phyloP scores from a whole-genome alignment of 2,329 filamentous ascomycete genomes.

The Harringtonia lauricola region DNA sequence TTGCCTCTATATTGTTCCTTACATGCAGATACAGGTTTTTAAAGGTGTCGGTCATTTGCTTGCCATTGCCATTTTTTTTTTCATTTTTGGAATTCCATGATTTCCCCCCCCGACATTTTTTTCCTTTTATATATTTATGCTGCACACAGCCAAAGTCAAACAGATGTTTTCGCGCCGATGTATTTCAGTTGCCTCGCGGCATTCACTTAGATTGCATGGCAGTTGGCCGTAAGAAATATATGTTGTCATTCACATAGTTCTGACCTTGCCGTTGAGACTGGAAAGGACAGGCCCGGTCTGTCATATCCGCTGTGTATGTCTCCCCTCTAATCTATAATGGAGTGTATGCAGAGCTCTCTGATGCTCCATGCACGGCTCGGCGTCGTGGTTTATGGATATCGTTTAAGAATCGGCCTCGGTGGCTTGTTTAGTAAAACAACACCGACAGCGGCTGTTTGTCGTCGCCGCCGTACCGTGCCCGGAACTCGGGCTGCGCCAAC shows the following conservation, averaged over 20 bases:
- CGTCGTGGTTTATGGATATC: no score
- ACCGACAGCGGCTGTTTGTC: constrained; percentile 10
- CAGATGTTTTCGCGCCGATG: neutral
- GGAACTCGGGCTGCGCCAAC: constrained; percentile 54
- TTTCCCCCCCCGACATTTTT: neutral
- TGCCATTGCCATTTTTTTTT: constrained; percentile 10
- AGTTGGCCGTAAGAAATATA: no score
- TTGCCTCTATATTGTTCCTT: neutral
- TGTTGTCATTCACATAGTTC: no score
- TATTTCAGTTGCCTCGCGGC: neutral
- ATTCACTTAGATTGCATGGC: neutral
- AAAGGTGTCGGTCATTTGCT: constrained; percentile 11
- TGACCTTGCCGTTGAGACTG: no score
- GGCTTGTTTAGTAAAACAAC: constrained; percentile 8
- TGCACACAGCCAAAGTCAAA: neutral
- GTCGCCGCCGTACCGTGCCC: constrained; percentile 45
- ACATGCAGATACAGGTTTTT: constrained; percentile 10
- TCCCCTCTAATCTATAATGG: no score
- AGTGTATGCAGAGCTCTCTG: no score
- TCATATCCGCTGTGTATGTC: no score
- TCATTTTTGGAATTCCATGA: constrained; percentile 5
- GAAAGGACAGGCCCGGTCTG: no score
- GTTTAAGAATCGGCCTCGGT: no score
- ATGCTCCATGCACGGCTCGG: no score
- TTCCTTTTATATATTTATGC: neutral